A percentile compares a stretch with the other conserved stretches of the same genome.
Conservation (phyloP, 169 alveolate genomes). For the Eimeria tenella region DNA sequence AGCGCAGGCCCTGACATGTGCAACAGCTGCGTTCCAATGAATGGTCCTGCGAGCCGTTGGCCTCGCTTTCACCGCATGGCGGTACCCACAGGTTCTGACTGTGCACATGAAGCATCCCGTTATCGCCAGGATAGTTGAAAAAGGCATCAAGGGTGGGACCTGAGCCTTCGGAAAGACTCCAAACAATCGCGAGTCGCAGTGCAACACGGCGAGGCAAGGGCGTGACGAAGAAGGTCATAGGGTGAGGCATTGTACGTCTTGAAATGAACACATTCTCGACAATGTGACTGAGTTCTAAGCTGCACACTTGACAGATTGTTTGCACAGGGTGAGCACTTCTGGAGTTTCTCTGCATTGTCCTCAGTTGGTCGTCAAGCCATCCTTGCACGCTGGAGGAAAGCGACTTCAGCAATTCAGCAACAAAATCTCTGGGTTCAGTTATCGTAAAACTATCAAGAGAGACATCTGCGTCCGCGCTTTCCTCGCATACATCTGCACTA, state of each 20-base stretch:
- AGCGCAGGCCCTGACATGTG: constrained; percentile 46
- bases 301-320: constrained; percentile 36
- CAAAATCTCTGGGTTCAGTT: background rate
- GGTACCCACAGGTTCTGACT: constrained; percentile 68
- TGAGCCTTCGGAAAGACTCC: constrained; percentile 2
- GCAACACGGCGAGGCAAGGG: constrained; percentile 53
- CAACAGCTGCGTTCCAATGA: background rate
- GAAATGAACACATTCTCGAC: background rate
- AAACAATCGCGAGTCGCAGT: constrained; percentile 22
- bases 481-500: constrained; percentile 36
- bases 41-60: background rate
- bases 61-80: background rate
- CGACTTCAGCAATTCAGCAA: background rate
- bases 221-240: constrained; percentile 25
- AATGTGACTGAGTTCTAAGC: background rate
- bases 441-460: background rate
- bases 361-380: constrained; percentile 50
- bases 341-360: background rate
- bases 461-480: background rate
- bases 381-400: background rate
- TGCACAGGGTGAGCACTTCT: background rate
- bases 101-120: constrained; percentile 44
- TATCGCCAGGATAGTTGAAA: background rate
- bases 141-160: background rate
- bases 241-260: background rate